Evolutionary conservation across 306 rosid genomes (phyloP).

Genomic region (Amphicarpaea edgeworthii): DNA sequence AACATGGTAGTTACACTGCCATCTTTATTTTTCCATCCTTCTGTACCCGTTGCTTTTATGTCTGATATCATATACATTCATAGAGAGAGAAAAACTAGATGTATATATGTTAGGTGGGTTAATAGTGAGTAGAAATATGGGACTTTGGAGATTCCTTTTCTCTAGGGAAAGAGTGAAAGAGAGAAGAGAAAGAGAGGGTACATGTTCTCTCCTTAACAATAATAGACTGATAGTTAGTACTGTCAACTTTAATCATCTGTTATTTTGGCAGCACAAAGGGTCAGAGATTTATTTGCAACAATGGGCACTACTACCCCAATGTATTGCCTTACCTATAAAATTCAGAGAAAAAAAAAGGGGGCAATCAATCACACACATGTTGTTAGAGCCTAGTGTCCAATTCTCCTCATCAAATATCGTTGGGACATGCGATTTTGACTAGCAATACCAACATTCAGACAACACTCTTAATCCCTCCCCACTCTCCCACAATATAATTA

Average conservation of each 20-base stretch:
- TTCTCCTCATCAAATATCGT: constrained; percentile 23
- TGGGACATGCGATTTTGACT: not conserved
- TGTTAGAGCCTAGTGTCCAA: constrained; percentile 33
- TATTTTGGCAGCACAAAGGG: constrained; percentile 58
- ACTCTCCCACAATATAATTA: not conserved
- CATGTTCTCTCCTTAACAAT: constrained; percentile 56
- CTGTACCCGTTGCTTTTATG: constrained; percentile 63
- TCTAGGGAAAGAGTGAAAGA: constrained; percentile 50
- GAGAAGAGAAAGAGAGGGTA: not conserved
- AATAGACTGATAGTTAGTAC: constrained; percentile 61
- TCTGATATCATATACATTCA: constrained; percentile 41
- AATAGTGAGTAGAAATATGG: constrained; percentile 47
- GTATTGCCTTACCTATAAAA: constrained; percentile 46
- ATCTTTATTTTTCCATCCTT: constrained; percentile 64
- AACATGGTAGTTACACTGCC: constrained; percentile 72
- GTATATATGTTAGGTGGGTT: constrained; percentile 49
- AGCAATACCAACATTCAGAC: constrained; percentile 30
- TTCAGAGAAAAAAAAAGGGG: constrained; percentile 43
- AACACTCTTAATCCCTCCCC: not conserved
- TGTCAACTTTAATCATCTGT: constrained; percentile 60
- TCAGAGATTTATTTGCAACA: constrained; percentile 53
- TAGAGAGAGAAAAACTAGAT: constrained; percentile 36
- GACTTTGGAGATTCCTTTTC: constrained; percentile 58
- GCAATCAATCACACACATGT: constrained; percentile 37
- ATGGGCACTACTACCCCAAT: constrained; percentile 43